Evolutionary conservation across 306 rosid genomes (phyloP), one percentile per base, ranked within the genome.

Genomic region (Canavalia ensiformis): DNA sequence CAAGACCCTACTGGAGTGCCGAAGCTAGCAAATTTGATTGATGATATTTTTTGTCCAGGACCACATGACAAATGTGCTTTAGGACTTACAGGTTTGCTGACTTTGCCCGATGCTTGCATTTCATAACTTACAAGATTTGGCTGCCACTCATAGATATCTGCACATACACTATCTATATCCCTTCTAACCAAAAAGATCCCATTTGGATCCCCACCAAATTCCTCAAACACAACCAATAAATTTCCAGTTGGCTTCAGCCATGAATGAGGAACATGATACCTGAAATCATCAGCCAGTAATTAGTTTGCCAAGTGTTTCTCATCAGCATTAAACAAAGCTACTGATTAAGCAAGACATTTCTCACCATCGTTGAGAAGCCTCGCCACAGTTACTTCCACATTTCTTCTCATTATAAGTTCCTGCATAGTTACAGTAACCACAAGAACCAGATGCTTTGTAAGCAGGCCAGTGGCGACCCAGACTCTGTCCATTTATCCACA

Each of bases 401-500:
- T 96, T 96, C 81, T 89, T 92, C 87, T 93, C 98, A 62, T 50
- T 42, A 34, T 79, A 93, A 25, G 91, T 96, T 80, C 97, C 99
- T 1, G 97, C 87, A 72, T 96, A 92, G 70, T 88, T 64, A 81
- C 99, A 93, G 83, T 79, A 47, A 29, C 62, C 87, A 81, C 99
- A 96, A 56, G 90, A 81, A 80, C 99, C 99, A 8, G 93, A 72
- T 75, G 98, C 97, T 85, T 87, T 96, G 82, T 96, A 96, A 58
- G 97, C 96, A 72, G 99, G 98, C 99, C 99, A 96, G 90, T 89
- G 80, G 60, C 98, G 98, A 8, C 99, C 98, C 0, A 96, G 76
- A 78, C 84, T 91, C 81, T 86, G 89, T 9, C 94, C 98, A 51
- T 96, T 96, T 84, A 96, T 81, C 98, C 99, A 96, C 71, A 90